phyloP scores from a whole-genome alignment of 2,329 filamentous ascomycete species.

The Chrysoporthe puriensis region DNA sequence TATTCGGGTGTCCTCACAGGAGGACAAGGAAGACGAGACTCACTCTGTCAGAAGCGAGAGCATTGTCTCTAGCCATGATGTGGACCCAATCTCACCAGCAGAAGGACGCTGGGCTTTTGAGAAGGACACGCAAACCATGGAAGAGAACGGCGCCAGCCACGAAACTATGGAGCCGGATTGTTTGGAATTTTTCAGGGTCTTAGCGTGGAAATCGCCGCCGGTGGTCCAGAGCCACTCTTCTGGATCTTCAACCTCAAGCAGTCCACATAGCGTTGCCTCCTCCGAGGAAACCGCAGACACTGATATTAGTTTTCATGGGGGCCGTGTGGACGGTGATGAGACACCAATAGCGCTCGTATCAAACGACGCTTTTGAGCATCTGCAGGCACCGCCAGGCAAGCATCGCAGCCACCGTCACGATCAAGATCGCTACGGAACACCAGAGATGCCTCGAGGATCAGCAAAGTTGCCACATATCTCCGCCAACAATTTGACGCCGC shows the following conservation, averaged over 20 bases:
- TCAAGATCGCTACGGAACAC: slow-evolving; percentile 43
- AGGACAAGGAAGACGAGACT: slow-evolving; percentile 2
- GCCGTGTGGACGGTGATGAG: slow-evolving; percentile 40
- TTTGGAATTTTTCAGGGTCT: slow-evolving; percentile 33
- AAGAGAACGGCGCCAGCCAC: slow-evolving; percentile 39
- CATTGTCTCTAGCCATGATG: slow-evolving; percentile 2
- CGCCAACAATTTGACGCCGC: slow-evolving; percentile 42
- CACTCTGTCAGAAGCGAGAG: slow-evolving; percentile 29
- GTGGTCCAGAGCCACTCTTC: slow-evolving; percentile 40
- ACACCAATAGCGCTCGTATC: slow-evolving; percentile 26
- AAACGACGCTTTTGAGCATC: slow-evolving; percentile 29
- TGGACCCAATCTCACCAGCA: slow-evolving; percentile 28
- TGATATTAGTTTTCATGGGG: slow-evolving; percentile 49
- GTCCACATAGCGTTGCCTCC: slow-evolving; percentile 52
- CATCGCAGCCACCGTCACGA: slow-evolving; percentile 19
- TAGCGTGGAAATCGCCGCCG: slow-evolving; percentile 34
- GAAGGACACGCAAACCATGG: slow-evolving; percentile 56
- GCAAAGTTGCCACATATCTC: slow-evolving; percentile 43
- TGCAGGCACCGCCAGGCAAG: slow-evolving; percentile 25
- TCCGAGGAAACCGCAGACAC: slow-evolving; percentile 46
- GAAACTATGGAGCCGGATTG: slow-evolving; percentile 37
- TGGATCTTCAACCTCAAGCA: slow-evolving; percentile 50
- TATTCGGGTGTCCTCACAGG: background rate
- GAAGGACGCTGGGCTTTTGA: slow-evolving; percentile 59
- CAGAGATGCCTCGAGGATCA: slow-evolving; percentile 47